A percentile compares a stretch with the other conserved stretches of the same genome.
Evolutionary conservation across 306 rosid species (phyloP).

Genomic region (Citrullus amarus): DNA sequence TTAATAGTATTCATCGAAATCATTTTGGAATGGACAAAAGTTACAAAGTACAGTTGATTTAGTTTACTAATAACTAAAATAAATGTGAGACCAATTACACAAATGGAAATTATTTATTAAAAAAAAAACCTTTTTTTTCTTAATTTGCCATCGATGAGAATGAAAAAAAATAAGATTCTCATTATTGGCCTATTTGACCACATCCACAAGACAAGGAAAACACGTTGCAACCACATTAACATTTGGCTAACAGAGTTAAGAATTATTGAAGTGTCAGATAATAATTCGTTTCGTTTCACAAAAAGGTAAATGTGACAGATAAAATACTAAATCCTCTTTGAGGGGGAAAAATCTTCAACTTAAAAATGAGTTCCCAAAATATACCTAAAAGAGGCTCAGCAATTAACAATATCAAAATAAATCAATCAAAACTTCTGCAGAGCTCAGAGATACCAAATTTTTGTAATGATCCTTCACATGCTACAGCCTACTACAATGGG

Average conservation of each 20-base stretch:
- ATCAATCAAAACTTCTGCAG: conserved; percentile 7
- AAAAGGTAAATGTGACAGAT: background rate
- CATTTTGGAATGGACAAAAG: no score
- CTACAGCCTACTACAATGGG: conserved; percentile 17
- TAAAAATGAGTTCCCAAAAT: background rate
- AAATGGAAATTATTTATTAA: no score
- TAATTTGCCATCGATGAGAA: background rate
- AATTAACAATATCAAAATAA: background rate
- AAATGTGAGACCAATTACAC: no score
- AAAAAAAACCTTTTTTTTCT: no score
- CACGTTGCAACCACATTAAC: background rate
- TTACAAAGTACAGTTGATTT: no score
- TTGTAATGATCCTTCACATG: conserved; percentile 5
- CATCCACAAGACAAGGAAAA: background rate
- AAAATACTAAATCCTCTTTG: background rate
- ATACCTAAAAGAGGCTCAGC: background rate
- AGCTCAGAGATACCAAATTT: background rate
- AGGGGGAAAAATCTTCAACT: background rate
- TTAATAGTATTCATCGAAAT: no score
- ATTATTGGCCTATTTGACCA: background rate
- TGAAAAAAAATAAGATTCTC: background rate
- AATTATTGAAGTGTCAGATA: background rate
- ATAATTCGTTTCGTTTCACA: background rate
- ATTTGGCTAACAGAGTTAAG: background rate
- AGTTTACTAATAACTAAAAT: no score